phyloP scores from a whole-genome alignment of 2,329 filamentous ascomycete species.

The Decorospora gaudefroyi region DNA sequence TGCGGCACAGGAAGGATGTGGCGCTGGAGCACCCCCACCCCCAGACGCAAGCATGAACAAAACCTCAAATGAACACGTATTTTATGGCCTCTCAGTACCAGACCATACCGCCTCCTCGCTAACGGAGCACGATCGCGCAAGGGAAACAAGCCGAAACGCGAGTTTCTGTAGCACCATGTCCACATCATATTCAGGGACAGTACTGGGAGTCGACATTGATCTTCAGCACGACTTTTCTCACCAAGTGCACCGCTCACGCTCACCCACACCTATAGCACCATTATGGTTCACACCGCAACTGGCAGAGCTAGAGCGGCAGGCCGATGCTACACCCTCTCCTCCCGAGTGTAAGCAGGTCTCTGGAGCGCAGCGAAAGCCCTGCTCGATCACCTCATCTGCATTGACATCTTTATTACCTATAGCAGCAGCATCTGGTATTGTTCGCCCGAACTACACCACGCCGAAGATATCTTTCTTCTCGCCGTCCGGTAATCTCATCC shows the following conservation, averaged over 20 bases:
- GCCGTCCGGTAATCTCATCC: slow-evolving; percentile 44
- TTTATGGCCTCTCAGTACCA: slow-evolving; percentile 30
- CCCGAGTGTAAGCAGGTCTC: slow-evolving; percentile 7
- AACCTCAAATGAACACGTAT: slow-evolving; percentile 26
- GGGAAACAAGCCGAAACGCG: slow-evolving; percentile 29
- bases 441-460: slow-evolving; percentile 33
- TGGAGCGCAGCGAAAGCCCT: slow-evolving; percentile 8
- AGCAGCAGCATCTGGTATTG: slow-evolving; percentile 45
- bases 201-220: slow-evolving; percentile 45
- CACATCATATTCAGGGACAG: slow-evolving; percentile 43
- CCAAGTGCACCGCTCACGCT: slow-evolving; percentile 24
- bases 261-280: slow-evolving; percentile 28
- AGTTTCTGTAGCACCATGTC: slow-evolving; percentile 45
- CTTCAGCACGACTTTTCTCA: slow-evolving; percentile 29
- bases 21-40: slow-evolving; percentile 16
- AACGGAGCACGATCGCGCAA: slow-evolving; percentile 20
- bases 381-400: slow-evolving; percentile 44
- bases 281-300: slow-evolving; percentile 35
- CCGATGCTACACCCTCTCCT: slow-evolving; percentile 15
- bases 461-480: slow-evolving; percentile 43
- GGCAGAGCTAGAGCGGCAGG: slow-evolving; percentile 26
- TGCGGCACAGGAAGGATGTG: slow-evolving; percentile 19
- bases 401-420: slow-evolving; percentile 45
- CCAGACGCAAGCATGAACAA: slow-evolving; percentile 26
- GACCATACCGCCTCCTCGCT: slow-evolving; percentile 24